Conservation (phyloP, 257 asterid species). For the Fraxinus excelsior region DNA sequence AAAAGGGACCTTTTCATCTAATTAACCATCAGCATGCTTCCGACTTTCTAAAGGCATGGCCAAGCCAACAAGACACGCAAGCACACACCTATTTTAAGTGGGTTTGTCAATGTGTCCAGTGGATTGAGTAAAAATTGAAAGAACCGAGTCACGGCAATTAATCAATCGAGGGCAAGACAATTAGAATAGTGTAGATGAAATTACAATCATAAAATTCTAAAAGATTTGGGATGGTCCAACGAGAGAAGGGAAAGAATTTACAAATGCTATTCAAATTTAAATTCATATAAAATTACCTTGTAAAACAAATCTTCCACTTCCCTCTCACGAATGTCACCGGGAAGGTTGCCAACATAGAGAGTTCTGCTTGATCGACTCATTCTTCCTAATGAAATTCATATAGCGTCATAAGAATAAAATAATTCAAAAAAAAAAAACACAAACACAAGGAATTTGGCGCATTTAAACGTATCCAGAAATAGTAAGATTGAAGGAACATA, state of each 20-base stretch:
- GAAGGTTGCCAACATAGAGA: slow-evolving; percentile 96
- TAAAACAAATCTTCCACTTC: slow-evolving; percentile 94
- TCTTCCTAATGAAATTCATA: slow-evolving; percentile 30
- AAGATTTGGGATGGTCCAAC: background rate
- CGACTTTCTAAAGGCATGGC: background rate
- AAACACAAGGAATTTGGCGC: background rate
- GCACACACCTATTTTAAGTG: background rate
- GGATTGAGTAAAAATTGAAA: background rate
- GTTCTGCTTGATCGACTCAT: slow-evolving; percentile 99
- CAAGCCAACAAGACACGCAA: background rate
- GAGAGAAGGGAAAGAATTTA: background rate
- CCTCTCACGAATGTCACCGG: slow-evolving; percentile 94
- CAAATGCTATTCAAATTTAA: background rate
- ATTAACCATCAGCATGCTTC: slow-evolving; percentile 8
- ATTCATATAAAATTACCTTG: slow-evolving; percentile 51
- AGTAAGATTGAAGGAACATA: background rate
- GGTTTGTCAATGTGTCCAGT: background rate
- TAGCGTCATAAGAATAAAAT: background rate
- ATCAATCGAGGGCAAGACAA: background rate
- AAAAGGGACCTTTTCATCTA: background rate
- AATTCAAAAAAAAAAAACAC: background rate
- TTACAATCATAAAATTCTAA: background rate
- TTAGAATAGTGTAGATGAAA: background rate
- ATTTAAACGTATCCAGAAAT: background rate
- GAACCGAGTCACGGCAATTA: background rate